phyloP scores from a whole-genome alignment of 768 basidiomycete species.

The Mycena olivaceomarginata region DNA sequence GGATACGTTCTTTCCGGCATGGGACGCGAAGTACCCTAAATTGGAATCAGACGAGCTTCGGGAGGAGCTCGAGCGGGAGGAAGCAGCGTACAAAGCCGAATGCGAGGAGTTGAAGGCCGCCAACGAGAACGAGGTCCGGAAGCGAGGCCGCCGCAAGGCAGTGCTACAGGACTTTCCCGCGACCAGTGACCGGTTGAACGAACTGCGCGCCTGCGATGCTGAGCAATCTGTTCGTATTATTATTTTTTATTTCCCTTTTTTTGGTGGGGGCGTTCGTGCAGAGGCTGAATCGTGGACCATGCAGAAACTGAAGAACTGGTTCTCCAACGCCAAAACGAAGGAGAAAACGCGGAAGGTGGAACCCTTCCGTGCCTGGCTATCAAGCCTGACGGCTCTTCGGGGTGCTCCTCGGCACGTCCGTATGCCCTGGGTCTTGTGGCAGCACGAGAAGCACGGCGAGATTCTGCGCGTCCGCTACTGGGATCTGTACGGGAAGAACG shows the following conservation, averaged over 20 bases:
- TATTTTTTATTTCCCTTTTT: not conserved
- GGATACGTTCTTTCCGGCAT: not conserved
- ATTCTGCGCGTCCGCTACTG: not conserved
- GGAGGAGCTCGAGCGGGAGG: no score
- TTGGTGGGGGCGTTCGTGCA: not conserved
- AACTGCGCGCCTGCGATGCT: not conserved
- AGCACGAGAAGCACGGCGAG: not conserved
- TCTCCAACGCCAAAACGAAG: not conserved
- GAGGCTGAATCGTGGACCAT: not conserved
- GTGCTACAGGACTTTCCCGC: no score
- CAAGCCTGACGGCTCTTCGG: not conserved
- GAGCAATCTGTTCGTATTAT: not conserved
- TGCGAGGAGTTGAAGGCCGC: no score
- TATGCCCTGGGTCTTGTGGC: not conserved
- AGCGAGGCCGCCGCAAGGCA: not conserved
- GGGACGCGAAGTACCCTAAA: not conserved
- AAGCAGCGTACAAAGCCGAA: no score
- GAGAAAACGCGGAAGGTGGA: not conserved
- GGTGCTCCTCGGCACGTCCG: not conserved
- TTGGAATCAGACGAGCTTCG: not conserved
- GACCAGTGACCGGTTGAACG: not conserved
- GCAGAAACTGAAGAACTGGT: not conserved
- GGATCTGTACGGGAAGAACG: not conserved
- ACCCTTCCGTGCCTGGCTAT: not conserved
- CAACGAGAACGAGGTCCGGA: not conserved